phyloP scores from a whole-genome alignment of 2,329 filamentous ascomycete species.

The Apiospora malaysiana region DNA sequence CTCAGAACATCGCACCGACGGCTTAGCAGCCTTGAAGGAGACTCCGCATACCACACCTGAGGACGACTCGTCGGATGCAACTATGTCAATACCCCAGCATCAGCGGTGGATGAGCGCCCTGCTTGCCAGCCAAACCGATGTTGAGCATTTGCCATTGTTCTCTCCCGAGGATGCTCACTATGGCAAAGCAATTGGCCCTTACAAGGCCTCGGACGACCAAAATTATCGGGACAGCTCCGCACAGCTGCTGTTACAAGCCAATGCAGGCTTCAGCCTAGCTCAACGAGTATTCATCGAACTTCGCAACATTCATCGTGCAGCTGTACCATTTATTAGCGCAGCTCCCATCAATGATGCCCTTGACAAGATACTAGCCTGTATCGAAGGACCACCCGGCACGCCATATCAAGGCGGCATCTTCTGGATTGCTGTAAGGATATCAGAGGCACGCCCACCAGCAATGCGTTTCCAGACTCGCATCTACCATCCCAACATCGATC shows the following conservation, averaged over 20 bases:
- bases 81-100: slow-evolving; percentile 1
- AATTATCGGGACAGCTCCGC: background rate
- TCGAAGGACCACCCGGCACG: slow-evolving; percentile 35
- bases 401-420: slow-evolving; percentile 28
- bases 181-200: background rate
- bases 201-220: background rate
- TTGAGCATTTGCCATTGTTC: background rate
- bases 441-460: background rate
- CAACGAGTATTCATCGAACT: background rate
- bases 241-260: background rate
- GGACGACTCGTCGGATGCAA: too few species aligned
- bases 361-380: slow-evolving; percentile 32
- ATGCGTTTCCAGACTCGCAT: background rate
- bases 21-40: too few species aligned
- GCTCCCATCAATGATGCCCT: slow-evolving; percentile 29
- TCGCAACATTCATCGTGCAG: background rate
- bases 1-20: too few species aligned
- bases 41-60: too few species aligned
- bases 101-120: background rate
- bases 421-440: background rate
- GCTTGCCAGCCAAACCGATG: background rate
- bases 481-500: background rate
- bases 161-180: background rate
- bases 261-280: background rate
- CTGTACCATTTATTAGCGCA: slow-evolving; percentile 21